Evolutionary conservation across 805 yeast genomes (phyloP), one percentile per base, ranked within the genome.

Genomic region (Candida chauliodis): DNA sequence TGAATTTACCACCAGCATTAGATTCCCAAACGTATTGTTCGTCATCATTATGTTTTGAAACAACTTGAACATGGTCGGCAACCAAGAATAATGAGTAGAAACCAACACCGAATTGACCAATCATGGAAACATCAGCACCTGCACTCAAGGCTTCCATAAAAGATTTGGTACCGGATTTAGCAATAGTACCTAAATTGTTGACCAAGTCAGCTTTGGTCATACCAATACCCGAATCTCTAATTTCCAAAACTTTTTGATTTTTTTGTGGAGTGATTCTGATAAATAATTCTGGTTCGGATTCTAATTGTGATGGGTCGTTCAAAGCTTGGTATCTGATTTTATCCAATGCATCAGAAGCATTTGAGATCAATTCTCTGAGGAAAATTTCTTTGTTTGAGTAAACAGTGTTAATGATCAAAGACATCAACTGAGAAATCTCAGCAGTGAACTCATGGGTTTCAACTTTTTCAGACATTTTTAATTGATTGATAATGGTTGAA

Each of bases 71-170:
- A 56, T 80, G 87, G 76, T 93, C 99, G 58, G 99, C 98, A 64
- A 93, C 99, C 76, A 93, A 80, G 86, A 93, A 93, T 53, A 91
- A 78, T 40, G 99, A 93, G 84, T 93, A 93, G 91, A 93, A 93
- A 82, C 99, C 99, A 57, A 93, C 99, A 89, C 99, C 99, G 77
- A 93, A 93, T 76, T 93, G 99, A 80, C 99, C 99, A 75, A 93
- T 93, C 99, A 93, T 93, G 50, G 98, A 90, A 48, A 93, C 97
- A 69, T 93, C 99, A 46, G 99, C 99, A 75, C 99, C 99, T 50
- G 97, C 98, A 51, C 95, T 84, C 52, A 95, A 78, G 52, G 99
- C 99, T 76, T 93, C 99, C 99, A 93, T 93, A 71, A 93, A 93
- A 55, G 95, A 88, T 77, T 93, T 93, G 57, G 99, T 93, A 75